These are phyloP conservation scores for Actinomucor elegans DNA, from an alignment of 371 early-diverging fungal genomes.

Conservation along the genomic window DNA sequence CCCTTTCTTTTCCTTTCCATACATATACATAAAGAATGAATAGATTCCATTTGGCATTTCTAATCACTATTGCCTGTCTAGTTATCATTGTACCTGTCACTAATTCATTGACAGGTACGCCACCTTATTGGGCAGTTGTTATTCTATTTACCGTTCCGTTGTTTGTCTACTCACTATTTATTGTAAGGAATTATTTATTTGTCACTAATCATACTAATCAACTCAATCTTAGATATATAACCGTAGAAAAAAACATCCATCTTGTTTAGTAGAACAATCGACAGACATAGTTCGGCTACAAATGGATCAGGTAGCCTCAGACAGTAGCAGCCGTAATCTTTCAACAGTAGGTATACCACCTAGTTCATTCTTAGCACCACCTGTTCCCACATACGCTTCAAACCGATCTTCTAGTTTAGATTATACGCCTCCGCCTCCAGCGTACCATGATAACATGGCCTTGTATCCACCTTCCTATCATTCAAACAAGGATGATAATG, in stretches of 20 bases:
- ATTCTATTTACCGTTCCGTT: neutral
- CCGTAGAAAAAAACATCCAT: no score
- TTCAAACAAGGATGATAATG: conserved; percentile 16
- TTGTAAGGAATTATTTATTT: no score
- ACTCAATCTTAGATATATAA: no score
- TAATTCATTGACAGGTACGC: neutral
- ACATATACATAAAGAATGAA: no score
- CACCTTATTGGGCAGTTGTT: conserved; percentile 8
- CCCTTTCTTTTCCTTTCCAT: no score
- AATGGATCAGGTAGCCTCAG: no score
- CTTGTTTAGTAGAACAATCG: no score
- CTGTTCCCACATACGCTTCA: conserved; percentile 1
- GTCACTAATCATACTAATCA: no score
- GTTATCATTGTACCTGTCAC: neutral
- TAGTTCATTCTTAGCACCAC: conserved; percentile 12
- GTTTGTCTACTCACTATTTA: neutral
- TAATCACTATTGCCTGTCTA: neutral
- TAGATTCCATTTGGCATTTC: neutral
- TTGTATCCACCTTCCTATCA: conserved; percentile 21
- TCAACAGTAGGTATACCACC: conserved; percentile 17
- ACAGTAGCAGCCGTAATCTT: conserved; percentile 3
- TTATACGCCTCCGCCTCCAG: conserved; percentile 14
- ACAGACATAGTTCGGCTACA: no score
- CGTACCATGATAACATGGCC: conserved; percentile 13
- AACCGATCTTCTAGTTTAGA: conserved; percentile 17